phyloP scores from a whole-genome alignment of 768 basidiomycete genomes.

The Boletus barrowsii region DNA sequence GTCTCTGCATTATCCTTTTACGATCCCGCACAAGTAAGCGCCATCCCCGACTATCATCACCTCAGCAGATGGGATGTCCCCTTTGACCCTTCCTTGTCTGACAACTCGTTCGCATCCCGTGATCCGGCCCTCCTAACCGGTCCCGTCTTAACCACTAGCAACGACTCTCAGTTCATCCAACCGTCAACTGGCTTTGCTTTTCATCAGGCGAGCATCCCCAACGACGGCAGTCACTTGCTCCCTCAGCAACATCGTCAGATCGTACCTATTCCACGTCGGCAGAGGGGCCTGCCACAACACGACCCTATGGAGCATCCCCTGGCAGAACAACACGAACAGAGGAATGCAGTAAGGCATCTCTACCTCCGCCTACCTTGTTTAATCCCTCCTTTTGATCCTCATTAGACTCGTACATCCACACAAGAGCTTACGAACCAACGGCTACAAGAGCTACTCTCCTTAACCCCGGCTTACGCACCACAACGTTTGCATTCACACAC shows the following conservation, averaged over 20 bases:
- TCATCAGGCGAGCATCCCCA: not conserved
- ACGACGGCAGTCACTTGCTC: not conserved
- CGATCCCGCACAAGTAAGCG: slow-evolving; percentile 40
- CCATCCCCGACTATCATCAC: slow-evolving; percentile 41
- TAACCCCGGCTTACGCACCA: slow-evolving; percentile 1
- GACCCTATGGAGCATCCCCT: not conserved
- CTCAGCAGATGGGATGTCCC: slow-evolving; percentile 32
- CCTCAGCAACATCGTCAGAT: slow-evolving; percentile 9
- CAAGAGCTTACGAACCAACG: slow-evolving; percentile 21
- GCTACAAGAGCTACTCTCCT: slow-evolving; percentile 24
- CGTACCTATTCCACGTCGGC: slow-evolving; percentile 11
- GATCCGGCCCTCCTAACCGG: not conserved
- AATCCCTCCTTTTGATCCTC: not conserved
- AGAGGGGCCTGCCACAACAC: not conserved
- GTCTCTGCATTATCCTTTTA: slow-evolving; percentile 53
- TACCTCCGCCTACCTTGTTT: too few species aligned
- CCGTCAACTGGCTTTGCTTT: not conserved
- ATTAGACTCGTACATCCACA: not conserved
- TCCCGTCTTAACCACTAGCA: not conserved
- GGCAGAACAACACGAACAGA: slow-evolving; percentile 1
- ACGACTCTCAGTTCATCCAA: slow-evolving; percentile 1
- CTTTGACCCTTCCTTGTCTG: slow-evolving; percentile 15
- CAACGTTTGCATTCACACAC: not conserved
- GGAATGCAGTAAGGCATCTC: not conserved
- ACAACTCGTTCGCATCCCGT: not conserved